Base-by-base conservation (phyloP, 192 early-diverging fungal genomes). In the Jimgerdemannia lactiflua region DNA sequence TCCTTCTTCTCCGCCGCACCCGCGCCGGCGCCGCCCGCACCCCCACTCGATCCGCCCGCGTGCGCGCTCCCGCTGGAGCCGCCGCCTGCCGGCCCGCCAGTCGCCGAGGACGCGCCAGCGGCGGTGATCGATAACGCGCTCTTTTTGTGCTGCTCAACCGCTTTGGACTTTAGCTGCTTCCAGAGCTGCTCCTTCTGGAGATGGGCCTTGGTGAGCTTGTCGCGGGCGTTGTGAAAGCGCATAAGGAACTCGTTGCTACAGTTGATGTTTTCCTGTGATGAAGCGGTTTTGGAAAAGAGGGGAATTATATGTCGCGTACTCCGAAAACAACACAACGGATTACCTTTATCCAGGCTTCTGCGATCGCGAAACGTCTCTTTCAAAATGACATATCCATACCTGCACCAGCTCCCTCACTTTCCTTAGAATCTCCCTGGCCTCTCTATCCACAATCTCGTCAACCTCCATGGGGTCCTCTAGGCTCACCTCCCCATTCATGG, bases 201-300 rank as follows among this genome's bases (percentile, higher is more conserved):
- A 69, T 76, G 75, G 6, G 85, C 87, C 75, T 83, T 82, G 71
- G 83, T 82, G 43, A 89, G 78, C 39, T 79, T 78, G 65, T 86
- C 85, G 43, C 87, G 85, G 68, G 85, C 85, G 54, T 84, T 81
- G 71, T 82, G 83, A 42, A 89, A 70, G n/a, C 85, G 75, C 11
- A 84, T 83, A 29, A 91, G 80, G 70, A 85, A 89, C 71, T 88
- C 87, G 64, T 87, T 88, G 71, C 85, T 89, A 66, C 80, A 85
- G 70, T 86, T 89, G 70, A 89, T 84, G 29, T 88, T 85, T 75
- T 88, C 90, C 88, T 91, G 79, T 40, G 6, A 14, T 42, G 65
- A 43, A 59, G 8, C 14, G 39, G 3, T 43, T 39, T 20, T 42
- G 74, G 19, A 40, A 71, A 75, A 14, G 67, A 6, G 49, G 14